phyloP scores from a whole-genome alignment of 164 flowering plant genomes.

The Nymphaea thermarum region DNA sequence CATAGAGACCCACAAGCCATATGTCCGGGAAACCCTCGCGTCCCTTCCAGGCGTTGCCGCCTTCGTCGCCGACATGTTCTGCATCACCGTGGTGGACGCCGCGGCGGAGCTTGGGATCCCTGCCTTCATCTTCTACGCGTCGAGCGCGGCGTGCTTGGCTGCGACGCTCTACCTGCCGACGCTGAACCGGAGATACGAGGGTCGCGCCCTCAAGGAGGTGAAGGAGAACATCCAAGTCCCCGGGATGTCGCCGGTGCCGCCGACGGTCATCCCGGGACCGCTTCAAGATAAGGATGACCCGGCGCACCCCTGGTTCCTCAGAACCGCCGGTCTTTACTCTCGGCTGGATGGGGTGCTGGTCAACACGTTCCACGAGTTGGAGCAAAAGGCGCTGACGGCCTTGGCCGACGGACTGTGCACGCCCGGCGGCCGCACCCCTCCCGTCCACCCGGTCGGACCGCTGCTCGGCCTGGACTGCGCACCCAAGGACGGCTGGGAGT shows the following conservation, averaged over 20 bases:
- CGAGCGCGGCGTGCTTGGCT: background rate
- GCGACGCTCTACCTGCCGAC: background rate
- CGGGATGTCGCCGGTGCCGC: slow-evolving; percentile 7
- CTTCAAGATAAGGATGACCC: background rate
- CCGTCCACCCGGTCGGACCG: background rate
- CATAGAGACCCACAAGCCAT: background rate
- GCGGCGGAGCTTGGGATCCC: slow-evolving; percentile 4
- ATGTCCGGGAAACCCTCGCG: background rate
- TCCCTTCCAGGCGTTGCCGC: background rate
- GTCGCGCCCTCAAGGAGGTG: background rate
- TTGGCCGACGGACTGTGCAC: slow-evolving; percentile 1
- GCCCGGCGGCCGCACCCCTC: slow-evolving; percentile 4
- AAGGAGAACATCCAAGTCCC: slow-evolving; percentile 2
- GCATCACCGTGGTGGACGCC: slow-evolving; percentile 1
- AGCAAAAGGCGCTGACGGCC: background rate
- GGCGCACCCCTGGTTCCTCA: slow-evolving; percentile 4
- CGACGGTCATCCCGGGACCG: slow-evolving; percentile 2
- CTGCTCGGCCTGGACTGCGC: background rate
- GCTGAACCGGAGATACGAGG: background rate
- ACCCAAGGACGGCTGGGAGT: background rate
- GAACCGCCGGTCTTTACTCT: background rate
- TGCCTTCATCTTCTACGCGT: slow-evolving; percentile 2
- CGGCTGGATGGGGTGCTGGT: slow-evolving; percentile 4
- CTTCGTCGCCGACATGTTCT: slow-evolving; percentile 1
- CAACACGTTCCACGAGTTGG: slow-evolving; percentile 6